These are phyloP conservation scores for Camelina laxa DNA, from an alignment of 345 rosid species.

Conservation along the genomic window DNA sequence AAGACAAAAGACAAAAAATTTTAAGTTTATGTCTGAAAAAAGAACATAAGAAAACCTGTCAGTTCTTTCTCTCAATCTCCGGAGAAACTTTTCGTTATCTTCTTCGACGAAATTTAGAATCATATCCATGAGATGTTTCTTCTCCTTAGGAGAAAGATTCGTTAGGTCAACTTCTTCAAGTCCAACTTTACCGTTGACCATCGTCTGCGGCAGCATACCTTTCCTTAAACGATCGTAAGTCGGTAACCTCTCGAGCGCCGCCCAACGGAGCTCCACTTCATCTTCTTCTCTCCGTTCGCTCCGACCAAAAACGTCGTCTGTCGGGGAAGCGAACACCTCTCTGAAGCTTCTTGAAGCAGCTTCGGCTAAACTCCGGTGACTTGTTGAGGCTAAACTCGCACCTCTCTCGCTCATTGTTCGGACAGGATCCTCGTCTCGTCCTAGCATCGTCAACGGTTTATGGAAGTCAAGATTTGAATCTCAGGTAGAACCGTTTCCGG, in stretches of 20 bases:
- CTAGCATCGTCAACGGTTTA: conserved; percentile 36
- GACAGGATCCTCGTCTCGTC: conserved; percentile 58
- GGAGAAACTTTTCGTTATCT: conserved; percentile 76
- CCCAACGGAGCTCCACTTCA: conserved; percentile 91
- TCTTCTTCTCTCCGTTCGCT: conserved; percentile 57
- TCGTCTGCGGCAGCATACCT: conserved; percentile 64
- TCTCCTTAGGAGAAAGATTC: conserved; percentile 65
- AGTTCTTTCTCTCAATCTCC: conserved; percentile 63
- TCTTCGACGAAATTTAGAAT: conserved; percentile 72
- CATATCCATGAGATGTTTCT: conserved; percentile 66
- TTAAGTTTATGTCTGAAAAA: background rate
- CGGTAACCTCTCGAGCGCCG: conserved; percentile 88
- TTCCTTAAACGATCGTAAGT: conserved; percentile 78
- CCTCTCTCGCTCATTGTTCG: conserved; percentile 59
- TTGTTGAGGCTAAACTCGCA: conserved; percentile 50
- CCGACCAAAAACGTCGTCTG: conserved; percentile 48
- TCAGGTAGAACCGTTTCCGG: conserved; percentile 17
- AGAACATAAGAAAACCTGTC: conserved; percentile 55
- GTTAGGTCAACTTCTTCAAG: conserved; percentile 63
- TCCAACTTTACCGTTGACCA: conserved; percentile 56
- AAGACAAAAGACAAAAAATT: background rate
- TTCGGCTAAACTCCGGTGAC: conserved; percentile 53
- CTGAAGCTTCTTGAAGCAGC: conserved; percentile 55
- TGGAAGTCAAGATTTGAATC: conserved; percentile 11
- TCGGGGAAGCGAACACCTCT: conserved; percentile 52